Evolutionary conservation across 768 basidiomycete genomes (phyloP).

Genomic region (Auricularia auricula-judae): DNA sequence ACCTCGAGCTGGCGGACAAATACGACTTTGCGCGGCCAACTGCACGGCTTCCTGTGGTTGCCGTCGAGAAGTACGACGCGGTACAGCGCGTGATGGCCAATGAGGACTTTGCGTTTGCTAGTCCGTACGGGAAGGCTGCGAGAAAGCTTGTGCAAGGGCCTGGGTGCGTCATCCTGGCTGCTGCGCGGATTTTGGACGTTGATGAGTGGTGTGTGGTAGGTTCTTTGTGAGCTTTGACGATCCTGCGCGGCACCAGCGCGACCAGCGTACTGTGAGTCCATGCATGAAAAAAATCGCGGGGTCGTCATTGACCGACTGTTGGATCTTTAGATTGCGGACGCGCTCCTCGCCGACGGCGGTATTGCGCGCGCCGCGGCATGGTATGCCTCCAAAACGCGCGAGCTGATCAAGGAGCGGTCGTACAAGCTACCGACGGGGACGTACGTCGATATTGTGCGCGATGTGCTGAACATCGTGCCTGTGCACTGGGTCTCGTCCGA

Average conservation of each 20-base stretch:
- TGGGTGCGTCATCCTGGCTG: conserved; percentile 11
- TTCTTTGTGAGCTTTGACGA: conserved; percentile 31
- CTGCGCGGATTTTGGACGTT: neutral
- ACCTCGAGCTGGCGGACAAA: conserved; percentile 25
- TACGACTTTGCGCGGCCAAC: conserved; percentile 53
- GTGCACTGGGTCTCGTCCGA: conserved; percentile 49
- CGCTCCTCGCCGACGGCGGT: conserved; percentile 19
- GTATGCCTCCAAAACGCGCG: conserved; percentile 15
- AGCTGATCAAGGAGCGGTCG: conserved; percentile 19
- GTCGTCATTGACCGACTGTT: conserved; percentile 3
- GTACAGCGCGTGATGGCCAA: conserved; percentile 21
- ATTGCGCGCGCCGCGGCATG: neutral
- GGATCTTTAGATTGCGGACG: conserved; percentile 5
- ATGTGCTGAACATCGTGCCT: conserved; percentile 56
- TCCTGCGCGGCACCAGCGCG: conserved; percentile 22
- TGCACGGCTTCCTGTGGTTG: conserved; percentile 18
- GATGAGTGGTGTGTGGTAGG: neutral
- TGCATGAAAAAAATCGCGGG: neutral
- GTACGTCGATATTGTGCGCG: conserved; percentile 49
- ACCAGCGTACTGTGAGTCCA: conserved; percentile 13
- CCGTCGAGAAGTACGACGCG: conserved; percentile 23
- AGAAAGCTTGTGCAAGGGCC: conserved; percentile 20
- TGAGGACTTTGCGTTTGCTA: conserved; percentile 26
- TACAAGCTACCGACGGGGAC: conserved; percentile 18
- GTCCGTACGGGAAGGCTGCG: conserved; percentile 23